phyloP scores from a whole-genome alignment of 2,329 filamentous ascomycete species.

The Chaetomium strumarium region DNA sequence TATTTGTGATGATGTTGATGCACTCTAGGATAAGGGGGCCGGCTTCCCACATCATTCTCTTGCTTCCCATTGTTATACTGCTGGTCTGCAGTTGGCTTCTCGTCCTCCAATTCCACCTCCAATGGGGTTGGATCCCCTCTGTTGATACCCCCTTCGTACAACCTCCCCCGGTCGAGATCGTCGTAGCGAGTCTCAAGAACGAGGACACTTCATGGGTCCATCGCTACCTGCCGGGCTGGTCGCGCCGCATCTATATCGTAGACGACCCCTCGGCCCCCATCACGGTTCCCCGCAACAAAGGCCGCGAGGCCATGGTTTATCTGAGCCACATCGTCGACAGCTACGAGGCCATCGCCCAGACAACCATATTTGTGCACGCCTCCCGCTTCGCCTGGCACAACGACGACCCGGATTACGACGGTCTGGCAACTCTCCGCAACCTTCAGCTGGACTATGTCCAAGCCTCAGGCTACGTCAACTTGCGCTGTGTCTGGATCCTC shows the following conservation, averaged over 20 bases:
- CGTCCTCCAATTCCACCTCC: slow-evolving; percentile 1
- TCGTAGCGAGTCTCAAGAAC: slow-evolving; percentile 17
- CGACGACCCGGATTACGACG: slow-evolving; percentile 49
- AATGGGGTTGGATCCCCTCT: background rate
- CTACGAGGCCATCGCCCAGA: slow-evolving; percentile 41
- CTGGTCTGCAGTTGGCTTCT: slow-evolving; percentile 9
- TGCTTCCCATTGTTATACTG: slow-evolving; percentile 4
- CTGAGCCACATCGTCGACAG: slow-evolving; percentile 46
- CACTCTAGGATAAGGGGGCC: too few species aligned
- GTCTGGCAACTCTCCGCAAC: slow-evolving; percentile 43
- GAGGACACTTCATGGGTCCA: slow-evolving; percentile 35
- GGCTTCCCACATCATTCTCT: background rate
- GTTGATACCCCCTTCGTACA: background rate
- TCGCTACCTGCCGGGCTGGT: slow-evolving; percentile 40
- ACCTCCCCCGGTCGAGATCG: slow-evolving; percentile 14
- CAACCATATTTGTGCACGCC: slow-evolving; percentile 43
- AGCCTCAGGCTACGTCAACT: slow-evolving; percentile 52
- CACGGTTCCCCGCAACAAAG: slow-evolving; percentile 46
- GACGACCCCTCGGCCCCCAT: slow-evolving; percentile 42
- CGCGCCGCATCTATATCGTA: slow-evolving; percentile 49
- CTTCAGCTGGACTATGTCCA: slow-evolving; percentile 47
- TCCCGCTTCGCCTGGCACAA: slow-evolving; percentile 49
- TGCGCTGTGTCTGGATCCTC: slow-evolving; percentile 54
- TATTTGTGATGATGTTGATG: background rate
- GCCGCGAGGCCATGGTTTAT: slow-evolving; percentile 49